Conservation (phyloP, 805 yeast species). For the Saccharomycopsis guyanensis region DNA sequence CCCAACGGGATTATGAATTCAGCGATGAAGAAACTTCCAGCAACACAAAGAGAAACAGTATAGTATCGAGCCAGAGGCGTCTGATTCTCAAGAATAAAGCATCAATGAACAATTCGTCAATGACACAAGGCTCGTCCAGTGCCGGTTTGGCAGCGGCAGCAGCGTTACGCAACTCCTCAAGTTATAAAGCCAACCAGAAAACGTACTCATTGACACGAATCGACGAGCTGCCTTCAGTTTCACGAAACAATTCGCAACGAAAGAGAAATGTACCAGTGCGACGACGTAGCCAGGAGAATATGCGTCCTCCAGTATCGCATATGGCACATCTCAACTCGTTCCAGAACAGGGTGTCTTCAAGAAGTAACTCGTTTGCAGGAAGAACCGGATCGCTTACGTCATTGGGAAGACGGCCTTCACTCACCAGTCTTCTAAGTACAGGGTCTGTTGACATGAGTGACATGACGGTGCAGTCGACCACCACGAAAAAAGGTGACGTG, state of each 20-base stretch:
- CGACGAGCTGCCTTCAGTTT: conserved; percentile 6
- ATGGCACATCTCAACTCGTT: background rate
- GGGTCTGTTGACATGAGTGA: conserved; percentile 13
- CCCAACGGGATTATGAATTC: background rate
- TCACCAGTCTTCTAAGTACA: conserved; percentile 14
- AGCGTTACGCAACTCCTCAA: conserved; percentile 17
- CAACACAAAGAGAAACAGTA: conserved; percentile 16
- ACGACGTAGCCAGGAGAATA: background rate
- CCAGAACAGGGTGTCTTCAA: background rate
- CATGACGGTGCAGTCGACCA: conserved; percentile 20
- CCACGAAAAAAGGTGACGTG: conserved; percentile 14
- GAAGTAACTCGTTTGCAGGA: conserved; percentile 4
- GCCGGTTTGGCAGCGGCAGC: conserved; percentile 21
- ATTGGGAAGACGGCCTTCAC: conserved; percentile 6
- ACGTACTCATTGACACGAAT: conserved; percentile 8
- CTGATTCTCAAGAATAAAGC: background rate
- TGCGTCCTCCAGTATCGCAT: background rate
- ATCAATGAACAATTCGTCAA: background rate
- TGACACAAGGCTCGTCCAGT: background rate
- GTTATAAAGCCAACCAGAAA: conserved; percentile 1
- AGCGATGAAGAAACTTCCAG: conserved; percentile 13
- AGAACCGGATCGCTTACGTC: conserved; percentile 12
- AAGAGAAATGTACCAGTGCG: background rate
- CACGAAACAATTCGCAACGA: conserved; percentile 4
- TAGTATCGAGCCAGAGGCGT: background rate